Evolutionary conservation across 2,329 filamentous ascomycete species (phyloP), one percentile per base, ranked within the genome.

Genomic region (Cladosporium sp.): DNA sequence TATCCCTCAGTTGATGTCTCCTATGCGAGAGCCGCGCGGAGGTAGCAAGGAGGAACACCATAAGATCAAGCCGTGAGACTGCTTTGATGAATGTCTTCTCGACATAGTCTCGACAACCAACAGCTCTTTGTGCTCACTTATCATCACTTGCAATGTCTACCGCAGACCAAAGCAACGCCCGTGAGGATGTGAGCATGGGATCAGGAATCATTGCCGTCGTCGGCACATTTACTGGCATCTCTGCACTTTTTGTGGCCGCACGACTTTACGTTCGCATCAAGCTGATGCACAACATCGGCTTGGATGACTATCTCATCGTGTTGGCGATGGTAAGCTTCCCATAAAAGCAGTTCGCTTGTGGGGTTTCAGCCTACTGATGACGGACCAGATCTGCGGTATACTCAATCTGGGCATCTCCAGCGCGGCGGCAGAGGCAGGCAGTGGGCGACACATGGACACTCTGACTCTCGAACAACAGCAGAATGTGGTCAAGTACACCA

Each of bases 401-500:
- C 10, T 63, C 10, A 63, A 63, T 23, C 10, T 63, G 23, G 61
- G 61, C 16, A 63, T 63, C 21, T 56, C 61, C 26, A 56, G 50
- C 35, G 61, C 50, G 40, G 60, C 60, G 10, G 60, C 49, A 35
- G 33, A 26, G n/a, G 53, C 60, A 28, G 60, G 60, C 46, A 62
- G 60, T n/a, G 60, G 60, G 14, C 31, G 60, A 18, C 60, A 62
- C 26, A 44, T 62, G 23, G 31, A 62, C 2, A 62, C 60, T 26
- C 26, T 62, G 31, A 62, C 33, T 29, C 31, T 62, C 14, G 60
- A 62, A 50, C 29, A 62, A 11, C 21, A 62, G 18, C 60, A 62
- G n/a, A 55, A 62, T 31, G 60, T 62, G 33, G 40, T 62, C 60
- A 62, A 62, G 23, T 62, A 62, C 26, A 62, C 60, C 46, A 62